Percentiles rank a stretch among this genome's conserved stretches.
These are phyloP conservation scores for Salix koriyanagi DNA, from an alignment of 345 rosid genomes.

Conservation along the genomic window DNA sequence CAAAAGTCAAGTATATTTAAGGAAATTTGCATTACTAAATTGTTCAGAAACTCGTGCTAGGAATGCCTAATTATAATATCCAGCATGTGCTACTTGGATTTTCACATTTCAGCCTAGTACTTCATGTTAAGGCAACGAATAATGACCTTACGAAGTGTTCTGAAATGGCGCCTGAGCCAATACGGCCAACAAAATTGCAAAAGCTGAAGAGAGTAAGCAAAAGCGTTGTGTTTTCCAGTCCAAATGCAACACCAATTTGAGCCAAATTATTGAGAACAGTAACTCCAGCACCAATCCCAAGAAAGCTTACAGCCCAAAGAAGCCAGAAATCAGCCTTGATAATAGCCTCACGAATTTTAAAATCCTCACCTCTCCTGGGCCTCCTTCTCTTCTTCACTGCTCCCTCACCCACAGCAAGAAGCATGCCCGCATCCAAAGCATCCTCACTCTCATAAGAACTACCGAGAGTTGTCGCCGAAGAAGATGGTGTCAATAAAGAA, in stretches of 20 bases:
- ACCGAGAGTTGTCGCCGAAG: constrained; percentile 66
- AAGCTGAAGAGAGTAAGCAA: constrained; percentile 73
- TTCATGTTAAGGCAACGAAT: constrained; percentile 6
- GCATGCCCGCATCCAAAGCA: constrained; percentile 48
- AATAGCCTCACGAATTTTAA: constrained; percentile 64
- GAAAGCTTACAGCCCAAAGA: constrained; percentile 78
- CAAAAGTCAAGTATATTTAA: background rate
- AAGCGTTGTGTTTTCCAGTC: constrained; percentile 64
- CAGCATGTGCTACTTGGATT: background rate
- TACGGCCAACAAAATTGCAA: constrained; percentile 83
- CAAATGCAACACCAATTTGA: constrained; percentile 78
- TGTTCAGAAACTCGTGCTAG: background rate
- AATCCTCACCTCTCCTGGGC: constrained; percentile 85
- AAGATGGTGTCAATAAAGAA: constrained; percentile 59
- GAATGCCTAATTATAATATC: background rate
- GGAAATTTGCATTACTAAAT: background rate
- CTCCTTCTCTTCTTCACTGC: constrained; percentile 71
- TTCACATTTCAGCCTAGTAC: background rate
- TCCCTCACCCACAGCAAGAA: constrained; percentile 77
- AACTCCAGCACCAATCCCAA: constrained; percentile 87
- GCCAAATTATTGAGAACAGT: constrained; percentile 92
- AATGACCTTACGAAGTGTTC: constrained; percentile 83
- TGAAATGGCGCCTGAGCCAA: constrained; percentile 77
- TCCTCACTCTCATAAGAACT: constrained; percentile 52
- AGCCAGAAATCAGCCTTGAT: constrained; percentile 98